Base-by-base conservation (phyloP, 805 yeast species). In the Pichia insulana region DNA sequence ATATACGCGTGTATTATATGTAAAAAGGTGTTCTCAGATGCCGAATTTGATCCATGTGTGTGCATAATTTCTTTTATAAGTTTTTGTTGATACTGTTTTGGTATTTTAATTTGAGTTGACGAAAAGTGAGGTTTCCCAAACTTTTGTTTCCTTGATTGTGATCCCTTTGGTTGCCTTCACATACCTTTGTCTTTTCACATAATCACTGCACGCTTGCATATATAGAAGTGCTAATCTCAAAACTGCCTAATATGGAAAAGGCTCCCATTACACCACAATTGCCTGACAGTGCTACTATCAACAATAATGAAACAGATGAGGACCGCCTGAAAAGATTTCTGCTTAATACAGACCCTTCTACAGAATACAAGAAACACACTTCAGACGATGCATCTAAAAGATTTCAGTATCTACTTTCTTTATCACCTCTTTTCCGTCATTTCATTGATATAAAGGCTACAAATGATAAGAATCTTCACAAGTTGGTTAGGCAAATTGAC, bases 351-450 rank as follows among this genome's bases (percentile, higher is more conserved):
- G 87, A 80, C 46, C 78, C 83, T 4, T 74, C 74, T 46, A 61
- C 68, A 2, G 86, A 83, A 39, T 66, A 65, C 28, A 71, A 68
- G 49, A 73, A 71, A 49, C 72, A 67, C 36, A 84, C 76, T 52
- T 40, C 45, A 11, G 15, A 34, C 10, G 92, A 82, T 52, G 74
- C 94, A 0, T 80, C 87, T 22, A 77, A 71, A 51, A 70, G 97
- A 46, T 86, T 86, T 70, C 79, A 77, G 57, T 85, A 89, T 61
- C 67, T 89, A 34, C 66, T 90, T 39, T 83, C 88, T 1, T 68
- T 89, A 33, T 87, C 96, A 0, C 95, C 85, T 49, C 67, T 90
- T 44, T 89, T 89, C 60, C 78, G 94, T 33, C 89, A 88, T 58
- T 89, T 89, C 61, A 84, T 89, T 47, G 84, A 87, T 50, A 71